phyloP scores from a whole-genome alignment of 2,329 filamentous ascomycete genomes.

The Trematosphaeria pertusa region DNA sequence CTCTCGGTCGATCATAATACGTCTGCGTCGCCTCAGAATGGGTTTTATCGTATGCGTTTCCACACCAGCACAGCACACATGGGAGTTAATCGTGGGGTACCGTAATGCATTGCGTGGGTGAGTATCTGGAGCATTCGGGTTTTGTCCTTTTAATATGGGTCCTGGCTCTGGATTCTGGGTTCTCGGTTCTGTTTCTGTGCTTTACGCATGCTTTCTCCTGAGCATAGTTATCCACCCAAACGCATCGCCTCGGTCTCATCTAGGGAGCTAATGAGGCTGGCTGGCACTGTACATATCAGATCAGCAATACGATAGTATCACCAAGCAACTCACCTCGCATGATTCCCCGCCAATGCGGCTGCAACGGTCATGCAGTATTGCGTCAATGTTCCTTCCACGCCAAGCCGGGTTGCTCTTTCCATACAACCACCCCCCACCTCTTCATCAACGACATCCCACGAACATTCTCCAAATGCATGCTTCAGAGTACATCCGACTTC shows the following conservation, averaged over 20 bases:
- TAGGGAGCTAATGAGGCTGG: slow-evolving; percentile 15
- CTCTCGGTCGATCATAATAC: slow-evolving; percentile 1
- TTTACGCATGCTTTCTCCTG: slow-evolving; percentile 14
- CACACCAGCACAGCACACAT: slow-evolving; percentile 15
- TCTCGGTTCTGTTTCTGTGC: slow-evolving; percentile 13
- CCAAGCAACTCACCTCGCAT: not conserved
- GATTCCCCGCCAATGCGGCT: no score
- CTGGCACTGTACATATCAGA: slow-evolving; percentile 24
- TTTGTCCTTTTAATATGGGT: slow-evolving; percentile 16
- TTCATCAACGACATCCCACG: no score
- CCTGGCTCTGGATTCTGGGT: slow-evolving; percentile 16
- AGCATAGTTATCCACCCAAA: slow-evolving; percentile 18
- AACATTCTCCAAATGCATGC: no score
- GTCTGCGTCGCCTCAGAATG: slow-evolving; percentile 13
- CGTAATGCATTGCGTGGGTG: slow-evolving; percentile 39
- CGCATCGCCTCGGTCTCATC: slow-evolving; percentile 18
- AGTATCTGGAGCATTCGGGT: slow-evolving; percentile 35
- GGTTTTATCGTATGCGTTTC: no score
- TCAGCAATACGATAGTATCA: slow-evolving; percentile 7
- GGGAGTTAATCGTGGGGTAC: slow-evolving; percentile 27
- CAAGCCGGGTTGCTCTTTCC: not conserved
- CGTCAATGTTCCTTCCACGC: not conserved
- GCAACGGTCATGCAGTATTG: no score
- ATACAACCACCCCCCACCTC: no score
- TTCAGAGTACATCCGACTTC: slow-evolving; percentile 10